Conservation (phyloP, 1,284 basidiomycete genomes). For the Boletus semigastroideus region DNA sequence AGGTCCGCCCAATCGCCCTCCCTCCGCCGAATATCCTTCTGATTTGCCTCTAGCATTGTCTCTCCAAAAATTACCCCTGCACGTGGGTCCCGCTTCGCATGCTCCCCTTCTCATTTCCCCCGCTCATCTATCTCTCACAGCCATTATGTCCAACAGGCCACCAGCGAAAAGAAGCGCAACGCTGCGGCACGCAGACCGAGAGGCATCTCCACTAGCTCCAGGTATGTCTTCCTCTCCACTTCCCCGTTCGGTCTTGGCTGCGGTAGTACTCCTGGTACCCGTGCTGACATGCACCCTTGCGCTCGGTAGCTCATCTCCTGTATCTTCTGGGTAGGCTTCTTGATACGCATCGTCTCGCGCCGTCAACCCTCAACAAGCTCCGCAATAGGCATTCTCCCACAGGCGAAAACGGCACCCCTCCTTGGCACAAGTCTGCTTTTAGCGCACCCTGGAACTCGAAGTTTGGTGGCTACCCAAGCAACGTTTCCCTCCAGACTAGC, state of each 20-base stretch:
- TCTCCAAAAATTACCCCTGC: constrained; percentile 80
- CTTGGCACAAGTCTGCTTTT: constrained; percentile 32
- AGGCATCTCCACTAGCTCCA: constrained; percentile 47
- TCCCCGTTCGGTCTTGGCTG: constrained; percentile 12
- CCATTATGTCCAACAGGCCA: constrained; percentile 77
- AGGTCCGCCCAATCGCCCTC: constrained; percentile 45
- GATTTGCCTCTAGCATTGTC: constrained; percentile 58
- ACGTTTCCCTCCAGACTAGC: constrained; percentile 53
- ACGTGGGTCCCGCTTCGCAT: constrained; percentile 52
- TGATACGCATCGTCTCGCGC: constrained; percentile 20
- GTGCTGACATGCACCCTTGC: constrained; percentile 26
- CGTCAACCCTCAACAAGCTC: constrained; percentile 25
- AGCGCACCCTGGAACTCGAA: constrained; percentile 37
- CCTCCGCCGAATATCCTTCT: constrained; percentile 2
- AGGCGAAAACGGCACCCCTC: constrained; percentile 25
- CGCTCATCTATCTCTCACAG: constrained; percentile 39
- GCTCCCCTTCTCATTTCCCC: constrained; percentile 14
- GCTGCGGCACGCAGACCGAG: constrained; percentile 60
- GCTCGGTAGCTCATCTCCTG: constrained; percentile 30
- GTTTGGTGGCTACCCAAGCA: constrained; percentile 47
- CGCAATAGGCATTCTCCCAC: constrained; percentile 32
- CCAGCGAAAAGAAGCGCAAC: constrained; percentile 75
- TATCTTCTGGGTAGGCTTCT: constrained; percentile 36
- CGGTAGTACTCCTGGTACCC: constrained; percentile 28
- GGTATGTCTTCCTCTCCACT: constrained; percentile 34